Percentiles rank a stretch among this genome's conserved stretches.
phyloP scores from a whole-genome alignment of 164 flowering plant species.

The Piper betle region DNA sequence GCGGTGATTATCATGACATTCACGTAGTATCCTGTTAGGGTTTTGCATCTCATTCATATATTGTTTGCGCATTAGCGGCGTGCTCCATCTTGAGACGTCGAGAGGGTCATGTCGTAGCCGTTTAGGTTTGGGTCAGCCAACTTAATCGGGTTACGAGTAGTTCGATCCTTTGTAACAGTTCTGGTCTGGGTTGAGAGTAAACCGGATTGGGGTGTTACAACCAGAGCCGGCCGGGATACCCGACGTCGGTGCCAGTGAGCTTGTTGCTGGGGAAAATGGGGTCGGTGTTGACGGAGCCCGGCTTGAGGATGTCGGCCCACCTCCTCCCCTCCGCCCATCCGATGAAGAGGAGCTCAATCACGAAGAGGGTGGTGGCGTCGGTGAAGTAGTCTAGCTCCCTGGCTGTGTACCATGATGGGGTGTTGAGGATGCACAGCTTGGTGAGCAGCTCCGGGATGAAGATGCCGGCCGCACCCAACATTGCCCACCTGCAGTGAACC shows the following conservation, averaged over 20 bases:
- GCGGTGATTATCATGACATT: too few relatives aligned
- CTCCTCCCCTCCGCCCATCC: conserved; percentile 64
- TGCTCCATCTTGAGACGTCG: too few relatives aligned
- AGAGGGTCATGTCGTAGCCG: too few relatives aligned
- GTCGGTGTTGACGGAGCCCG: conserved; percentile 91
- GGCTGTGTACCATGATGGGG: conserved; percentile 99
- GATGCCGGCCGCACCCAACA: conserved; percentile 97
- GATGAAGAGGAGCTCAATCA: conserved; percentile 73
- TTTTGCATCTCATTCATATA: too few relatives aligned
- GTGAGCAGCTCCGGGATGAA: conserved; percentile 96
- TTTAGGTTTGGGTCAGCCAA: too few relatives aligned
- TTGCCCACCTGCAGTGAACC: conserved; percentile 99
- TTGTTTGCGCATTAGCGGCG: too few relatives aligned
- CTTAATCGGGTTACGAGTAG: too few relatives aligned
- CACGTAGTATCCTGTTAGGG: too few relatives aligned
- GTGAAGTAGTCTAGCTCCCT: conserved; percentile 93
- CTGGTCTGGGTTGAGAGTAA: too few relatives aligned
- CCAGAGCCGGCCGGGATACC: conserved; percentile 98
- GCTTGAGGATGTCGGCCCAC: conserved; percentile 66
- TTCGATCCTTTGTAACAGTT: too few relatives aligned
- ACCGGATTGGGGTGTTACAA: too few relatives aligned
- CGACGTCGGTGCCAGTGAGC: conserved; percentile 95
- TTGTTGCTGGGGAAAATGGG: conserved; percentile 98
- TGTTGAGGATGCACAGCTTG: conserved; percentile 80
- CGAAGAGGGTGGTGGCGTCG: conserved; percentile 85